Percentiles rank a stretch among this genome's conserved stretches.
phyloP scores from a whole-genome alignment of 225 moss, liverwort and hornwort genomes.

The Ulota crispa region DNA sequence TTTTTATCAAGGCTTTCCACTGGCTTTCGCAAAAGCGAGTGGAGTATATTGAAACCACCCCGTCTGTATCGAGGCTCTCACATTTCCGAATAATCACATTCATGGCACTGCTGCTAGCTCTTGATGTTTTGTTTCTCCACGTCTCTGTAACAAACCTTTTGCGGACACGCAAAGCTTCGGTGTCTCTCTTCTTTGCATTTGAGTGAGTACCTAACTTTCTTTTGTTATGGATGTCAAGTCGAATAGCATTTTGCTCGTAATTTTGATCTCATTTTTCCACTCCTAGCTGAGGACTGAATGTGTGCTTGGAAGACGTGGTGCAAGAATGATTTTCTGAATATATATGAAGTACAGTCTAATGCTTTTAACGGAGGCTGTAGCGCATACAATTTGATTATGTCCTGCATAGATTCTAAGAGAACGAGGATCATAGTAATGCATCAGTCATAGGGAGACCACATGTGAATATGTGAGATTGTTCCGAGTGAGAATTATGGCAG shows the following conservation, averaged over 20 bases:
- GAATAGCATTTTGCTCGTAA: not conserved
- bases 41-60: constrained; percentile 99
- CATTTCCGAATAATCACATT: constrained; percentile 97
- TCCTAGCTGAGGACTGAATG: not conserved
- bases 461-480: not conserved
- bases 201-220: constrained; percentile 62
- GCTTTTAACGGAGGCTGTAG: not conserved
- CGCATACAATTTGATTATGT: not conserved
- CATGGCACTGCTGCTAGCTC: constrained; percentile 82
- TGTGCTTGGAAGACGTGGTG: not conserved
- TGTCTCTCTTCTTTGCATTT: constrained; percentile 96
- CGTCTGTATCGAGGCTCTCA: constrained; percentile 95
- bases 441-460: not conserved
- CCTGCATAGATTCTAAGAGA: not conserved
- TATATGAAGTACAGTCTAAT: constrained; percentile 1
- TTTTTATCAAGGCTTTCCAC: constrained; percentile 98
- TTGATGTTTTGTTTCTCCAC: constrained; percentile 89
- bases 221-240: not conserved
- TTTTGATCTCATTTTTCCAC: not conserved
- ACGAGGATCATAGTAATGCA: not conserved
- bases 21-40: constrained; percentile 99
- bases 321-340: not conserved
- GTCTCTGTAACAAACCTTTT: constrained; percentile 79
- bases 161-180: constrained; percentile 75
- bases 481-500: constrained; percentile 2